Percentiles rank a stretch among this genome's conserved stretches.
Conservation (phyloP, 1,139 yeast genomes). For the Nakaseomyces kungkrabaensis region DNA sequence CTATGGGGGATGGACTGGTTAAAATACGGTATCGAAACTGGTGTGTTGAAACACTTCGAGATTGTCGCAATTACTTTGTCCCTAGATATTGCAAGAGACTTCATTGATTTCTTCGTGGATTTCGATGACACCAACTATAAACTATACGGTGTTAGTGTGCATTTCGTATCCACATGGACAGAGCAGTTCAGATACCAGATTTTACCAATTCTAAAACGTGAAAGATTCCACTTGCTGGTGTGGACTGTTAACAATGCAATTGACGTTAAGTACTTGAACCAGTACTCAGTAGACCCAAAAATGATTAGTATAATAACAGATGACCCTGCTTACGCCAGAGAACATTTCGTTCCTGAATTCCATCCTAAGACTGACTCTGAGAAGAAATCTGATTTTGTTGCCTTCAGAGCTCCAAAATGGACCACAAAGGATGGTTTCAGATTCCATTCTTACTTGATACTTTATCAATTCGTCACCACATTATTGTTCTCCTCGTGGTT, state of each 20-base stretch:
- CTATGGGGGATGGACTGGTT: conserved; percentile 68
- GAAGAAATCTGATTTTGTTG: conserved; percentile 8
- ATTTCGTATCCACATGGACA: conserved; percentile 35
- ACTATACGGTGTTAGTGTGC: conserved; percentile 37
- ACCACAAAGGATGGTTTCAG: conserved; percentile 21
- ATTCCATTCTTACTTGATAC: conserved; percentile 14
- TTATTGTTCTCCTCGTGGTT: conserved; percentile 21
- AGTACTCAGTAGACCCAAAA: conserved; percentile 36
- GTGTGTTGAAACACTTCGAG: conserved; percentile 35
- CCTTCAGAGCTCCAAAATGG: conserved; percentile 12
- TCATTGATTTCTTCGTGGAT: conserved; percentile 29
- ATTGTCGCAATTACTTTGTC: conserved; percentile 46
- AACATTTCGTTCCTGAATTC: conserved; percentile 7
- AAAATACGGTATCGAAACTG: conserved; percentile 38
- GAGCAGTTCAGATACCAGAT: conserved; percentile 33
- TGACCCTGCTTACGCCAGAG: conserved; percentile 33
- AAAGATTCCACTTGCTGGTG: conserved; percentile 48
- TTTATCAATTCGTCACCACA: conserved; percentile 17
- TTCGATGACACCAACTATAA: conserved; percentile 31
- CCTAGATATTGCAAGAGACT: conserved; percentile 28
- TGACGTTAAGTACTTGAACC: conserved; percentile 34
- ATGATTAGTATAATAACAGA: conserved; percentile 50
- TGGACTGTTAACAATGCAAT: conserved; percentile 68
- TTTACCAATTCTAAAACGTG: conserved; percentile 31
- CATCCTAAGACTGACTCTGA: not conserved